Evolutionary conservation across 208 protist species (phyloP).

Genomic region (Trypanosoma lewisi): DNA sequence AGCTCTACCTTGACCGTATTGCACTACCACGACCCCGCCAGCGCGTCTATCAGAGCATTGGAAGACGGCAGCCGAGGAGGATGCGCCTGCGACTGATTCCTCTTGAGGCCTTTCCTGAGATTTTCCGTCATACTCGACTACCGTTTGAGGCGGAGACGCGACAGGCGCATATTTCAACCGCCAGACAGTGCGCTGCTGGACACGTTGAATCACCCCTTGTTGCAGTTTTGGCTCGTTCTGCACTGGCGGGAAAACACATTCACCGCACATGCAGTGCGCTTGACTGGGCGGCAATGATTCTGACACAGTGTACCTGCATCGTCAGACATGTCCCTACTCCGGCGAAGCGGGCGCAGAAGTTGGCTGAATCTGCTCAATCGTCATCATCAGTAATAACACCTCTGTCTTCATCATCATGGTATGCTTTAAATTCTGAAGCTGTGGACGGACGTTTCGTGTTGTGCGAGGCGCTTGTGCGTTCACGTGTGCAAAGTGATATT

Average conservation of each 20-base stretch:
- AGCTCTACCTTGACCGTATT: slow-evolving; percentile 25
- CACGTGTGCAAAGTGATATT: slow-evolving; percentile 62
- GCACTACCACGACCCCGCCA: slow-evolving; percentile 34
- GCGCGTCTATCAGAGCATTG: slow-evolving; percentile 45
- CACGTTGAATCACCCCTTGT: slow-evolving; percentile 44
- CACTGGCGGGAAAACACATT: slow-evolving; percentile 46
- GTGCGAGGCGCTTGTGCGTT: slow-evolving; percentile 49
- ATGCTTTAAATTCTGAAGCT: neutral
- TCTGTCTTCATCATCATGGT: too few species aligned
- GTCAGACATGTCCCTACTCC: slow-evolving; percentile 29
- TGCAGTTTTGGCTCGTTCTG: slow-evolving; percentile 40
- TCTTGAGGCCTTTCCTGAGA: slow-evolving; percentile 69
- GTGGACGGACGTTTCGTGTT: slow-evolving; percentile 22
- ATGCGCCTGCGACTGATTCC: slow-evolving; percentile 78
- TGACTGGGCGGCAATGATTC: slow-evolving; percentile 51
- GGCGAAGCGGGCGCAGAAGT: neutral
- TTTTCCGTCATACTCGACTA: slow-evolving; percentile 47
- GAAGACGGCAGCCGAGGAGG: slow-evolving; percentile 35
- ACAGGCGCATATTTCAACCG: slow-evolving; percentile 35
- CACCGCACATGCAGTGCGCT: slow-evolving; percentile 55
- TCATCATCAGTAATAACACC: neutral
- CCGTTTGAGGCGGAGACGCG: slow-evolving; percentile 48
- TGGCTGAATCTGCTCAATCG: neutral
- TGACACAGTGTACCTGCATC: slow-evolving; percentile 37
- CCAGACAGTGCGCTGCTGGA: slow-evolving; percentile 22